phyloP scores from a whole-genome alignment of 108 stramenopile genomes.

The Epipyxis sp. region DNA sequence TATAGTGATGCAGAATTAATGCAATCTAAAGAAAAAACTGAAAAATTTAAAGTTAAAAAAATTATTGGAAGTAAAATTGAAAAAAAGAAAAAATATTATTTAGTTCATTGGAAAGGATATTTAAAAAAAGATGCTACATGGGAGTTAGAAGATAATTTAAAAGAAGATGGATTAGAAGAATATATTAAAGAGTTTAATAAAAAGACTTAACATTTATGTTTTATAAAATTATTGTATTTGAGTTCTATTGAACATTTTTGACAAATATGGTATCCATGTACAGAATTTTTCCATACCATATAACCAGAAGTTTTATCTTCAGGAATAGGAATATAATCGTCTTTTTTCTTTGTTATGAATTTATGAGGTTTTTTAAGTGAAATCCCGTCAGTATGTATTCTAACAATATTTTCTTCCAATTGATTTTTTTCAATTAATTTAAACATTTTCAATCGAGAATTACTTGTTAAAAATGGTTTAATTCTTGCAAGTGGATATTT shows the following conservation, averaged over 20 bases:
- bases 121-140: neutral
- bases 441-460: too few species aligned
- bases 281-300: neutral
- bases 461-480: too few species aligned
- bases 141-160: too few species aligned
- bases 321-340: neutral
- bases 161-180: too few species aligned
- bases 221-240: neutral
- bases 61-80: too few species aligned
- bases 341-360: neutral
- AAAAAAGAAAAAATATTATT: neutral
- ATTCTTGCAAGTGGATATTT: too few species aligned
- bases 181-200: too few species aligned
- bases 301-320: neutral
- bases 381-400: too few species aligned
- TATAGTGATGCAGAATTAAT: too few species aligned
- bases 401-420: constrained; percentile 7
- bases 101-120: too few species aligned
- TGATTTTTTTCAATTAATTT: too few species aligned
- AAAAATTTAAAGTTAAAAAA: constrained; percentile 12
- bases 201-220: neutral
- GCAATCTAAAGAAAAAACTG: neutral
- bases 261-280: neutral
- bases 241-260: neutral
- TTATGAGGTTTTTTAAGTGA: neutral